Conservation (phyloP, 371 early-diverging fungal genomes). For the Lichtheimia hyalospora region DNA sequence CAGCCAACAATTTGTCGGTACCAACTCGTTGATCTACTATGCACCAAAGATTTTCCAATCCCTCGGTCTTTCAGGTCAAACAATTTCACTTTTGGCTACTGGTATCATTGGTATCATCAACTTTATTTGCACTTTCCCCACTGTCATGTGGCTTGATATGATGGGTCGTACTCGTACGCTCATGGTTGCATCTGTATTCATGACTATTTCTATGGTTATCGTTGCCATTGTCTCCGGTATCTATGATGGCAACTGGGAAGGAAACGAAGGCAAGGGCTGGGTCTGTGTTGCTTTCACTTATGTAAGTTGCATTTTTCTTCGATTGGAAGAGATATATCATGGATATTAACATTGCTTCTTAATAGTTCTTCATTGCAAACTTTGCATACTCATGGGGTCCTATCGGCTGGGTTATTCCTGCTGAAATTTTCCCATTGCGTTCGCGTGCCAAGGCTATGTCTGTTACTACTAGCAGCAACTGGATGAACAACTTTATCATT, state of each 20-base stretch:
- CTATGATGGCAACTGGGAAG: slow-evolving; percentile 33
- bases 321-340: background rate
- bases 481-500: slow-evolving; percentile 64
- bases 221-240: slow-evolving; percentile 37
- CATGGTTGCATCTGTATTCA: slow-evolving; percentile 44
- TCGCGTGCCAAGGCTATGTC: slow-evolving; percentile 82
- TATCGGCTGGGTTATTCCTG: slow-evolving; percentile 87
- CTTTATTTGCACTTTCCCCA: slow-evolving; percentile 49
- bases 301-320: slow-evolving; percentile 5
- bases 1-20: slow-evolving; percentile 72
- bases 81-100: slow-evolving; percentile 62
- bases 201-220: slow-evolving; percentile 35
- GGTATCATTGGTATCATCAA: slow-evolving; percentile 74
- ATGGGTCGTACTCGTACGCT: slow-evolving; percentile 62
- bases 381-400: slow-evolving; percentile 74
- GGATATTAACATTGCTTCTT: background rate
- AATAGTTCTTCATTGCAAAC: slow-evolving; percentile 40
- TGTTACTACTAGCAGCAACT: slow-evolving; percentile 88
- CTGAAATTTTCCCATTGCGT: slow-evolving; percentile 81
- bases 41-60: slow-evolving; percentile 70
- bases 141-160: slow-evolving; percentile 68
- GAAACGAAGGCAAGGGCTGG: slow-evolving; percentile 35
- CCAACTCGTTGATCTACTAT: slow-evolving; percentile 75
- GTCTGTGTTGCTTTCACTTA: slow-evolving; percentile 56
- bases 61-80: slow-evolving; percentile 56